Evolutionary conservation across 108 stramenopile genomes (phyloP), one percentile per base, ranked within the genome.

Genomic region (Cylindrotheca closterium): DNA sequence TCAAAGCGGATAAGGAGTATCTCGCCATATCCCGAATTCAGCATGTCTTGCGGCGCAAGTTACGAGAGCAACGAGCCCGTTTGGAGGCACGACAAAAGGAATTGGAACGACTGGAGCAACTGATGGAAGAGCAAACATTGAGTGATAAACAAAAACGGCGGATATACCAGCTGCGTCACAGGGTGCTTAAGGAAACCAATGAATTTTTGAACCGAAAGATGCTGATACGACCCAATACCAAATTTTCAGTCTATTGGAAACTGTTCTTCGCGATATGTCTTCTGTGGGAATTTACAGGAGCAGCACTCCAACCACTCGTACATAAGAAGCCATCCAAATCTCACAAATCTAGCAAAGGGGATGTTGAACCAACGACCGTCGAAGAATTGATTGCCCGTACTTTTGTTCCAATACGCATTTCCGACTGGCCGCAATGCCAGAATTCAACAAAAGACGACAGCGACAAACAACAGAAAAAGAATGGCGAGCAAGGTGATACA

Each of bases 161-260:
- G 4, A 68, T 86, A 47, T 85, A 81, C 29, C 46, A 87, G 50
- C 73, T 84, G 8, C 58, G 74, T 47, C 60, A 73, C 28, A 85
- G 86, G 55, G 61, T 85, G 27, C 42, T 49, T 23, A 19, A 58
- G 25, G 70, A 81, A 32, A 59, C 68, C 7, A 58, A 63, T 10
- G 60, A 68, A 17, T 54, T 76, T 56, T 53, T 73, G 33, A 69
- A 73, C 47, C 73, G 67, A 30, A 78, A 73, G 26, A 30, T 82
- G 23, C 50, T 91, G 51, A 32, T 93, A 32, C 72, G 80, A 34
- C 92, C 92, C 10, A 93, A 88, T 52, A 86, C 85, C 1, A 51
- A 63, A n/a, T 88, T 93, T 76, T 62, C 88, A 4, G 77, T 88
- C 19, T 18, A 48, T 28, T 93, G 92, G 92, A 88, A 83, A 50